phyloP scores from a whole-genome alignment of 2,329 filamentous ascomycete species.

The Aspergillus spinulosporus region DNA sequence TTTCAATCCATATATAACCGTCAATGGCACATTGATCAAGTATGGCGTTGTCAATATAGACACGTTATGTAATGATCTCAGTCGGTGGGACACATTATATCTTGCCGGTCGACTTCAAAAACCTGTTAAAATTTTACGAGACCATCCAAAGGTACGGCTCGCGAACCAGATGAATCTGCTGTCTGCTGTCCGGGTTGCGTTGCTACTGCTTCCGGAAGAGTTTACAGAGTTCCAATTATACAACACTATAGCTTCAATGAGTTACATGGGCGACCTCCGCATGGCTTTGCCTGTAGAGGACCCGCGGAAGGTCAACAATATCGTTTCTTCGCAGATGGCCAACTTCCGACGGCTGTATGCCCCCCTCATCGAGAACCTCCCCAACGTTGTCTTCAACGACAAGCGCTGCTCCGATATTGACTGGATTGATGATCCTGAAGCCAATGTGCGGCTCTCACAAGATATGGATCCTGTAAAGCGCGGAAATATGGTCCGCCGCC shows the following conservation, averaged over 20 bases:
- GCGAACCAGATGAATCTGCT: conserved; percentile 96
- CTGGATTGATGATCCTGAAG: conserved; percentile 64
- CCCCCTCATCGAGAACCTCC: conserved; percentile 83
- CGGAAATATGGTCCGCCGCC: conserved; percentile 91
- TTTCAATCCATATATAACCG: conserved; percentile 92
- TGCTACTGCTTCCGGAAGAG: conserved; percentile 76
- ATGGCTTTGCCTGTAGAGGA: conserved; percentile 91
- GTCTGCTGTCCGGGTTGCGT: conserved; percentile 83
- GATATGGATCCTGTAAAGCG: conserved; percentile 90
- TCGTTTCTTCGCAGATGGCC: conserved; percentile 84
- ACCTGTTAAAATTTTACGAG: conserved; percentile 93
- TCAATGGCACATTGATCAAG: conserved; percentile 95
- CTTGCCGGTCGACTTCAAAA: conserved; percentile 96
- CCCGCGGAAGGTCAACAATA: conserved; percentile 88
- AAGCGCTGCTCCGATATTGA: conserved; percentile 56
- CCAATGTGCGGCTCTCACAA: conserved; percentile 71
- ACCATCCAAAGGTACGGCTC: conserved; percentile 86
- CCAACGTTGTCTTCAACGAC: conserved; percentile 79
- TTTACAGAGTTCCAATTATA: conserved; percentile 91
- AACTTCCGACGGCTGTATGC: conserved; percentile 92
- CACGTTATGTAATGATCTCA: conserved; percentile 81
- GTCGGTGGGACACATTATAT: conserved; percentile 91
- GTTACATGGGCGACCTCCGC: conserved; percentile 93
- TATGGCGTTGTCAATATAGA: conserved; percentile 96
- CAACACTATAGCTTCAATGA: conserved; percentile 85